A percentile compares a stretch with the other conserved stretches of the same genome.
Conservation (phyloP, 306 rosid genomes). For the Alnus rubra region DNA sequence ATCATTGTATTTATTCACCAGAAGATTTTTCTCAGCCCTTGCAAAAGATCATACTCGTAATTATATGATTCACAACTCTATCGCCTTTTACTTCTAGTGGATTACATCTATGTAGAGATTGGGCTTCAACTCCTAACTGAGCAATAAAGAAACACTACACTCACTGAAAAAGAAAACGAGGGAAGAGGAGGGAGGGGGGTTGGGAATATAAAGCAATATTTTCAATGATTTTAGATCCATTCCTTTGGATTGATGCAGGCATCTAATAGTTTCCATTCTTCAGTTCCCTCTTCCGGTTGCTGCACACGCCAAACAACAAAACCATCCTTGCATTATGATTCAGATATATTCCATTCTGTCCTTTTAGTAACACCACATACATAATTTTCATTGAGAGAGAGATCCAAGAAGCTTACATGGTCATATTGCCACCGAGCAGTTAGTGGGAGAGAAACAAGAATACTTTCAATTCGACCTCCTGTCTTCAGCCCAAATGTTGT, state of each 20-base stretch:
- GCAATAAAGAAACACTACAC: not conserved
- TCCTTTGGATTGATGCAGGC: slow-evolving; percentile 98
- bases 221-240: slow-evolving; percentile 53
- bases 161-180: not conserved
- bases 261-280: slow-evolving; percentile 91
- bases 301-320: slow-evolving; percentile 38
- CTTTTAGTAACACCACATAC: not conserved
- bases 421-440: slow-evolving; percentile 96
- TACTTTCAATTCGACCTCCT: slow-evolving; percentile 97
- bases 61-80: not conserved
- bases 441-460: slow-evolving; percentile 96
- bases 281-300: slow-evolving; percentile 98
- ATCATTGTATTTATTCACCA: not conserved
- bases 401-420: slow-evolving; percentile 59
- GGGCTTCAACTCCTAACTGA: not conserved
- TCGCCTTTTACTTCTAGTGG: not conserved
- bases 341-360: slow-evolving; percentile 6
- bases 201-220: not conserved
- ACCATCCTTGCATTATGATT: slow-evolving; percentile 17
- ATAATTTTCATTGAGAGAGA: slow-evolving; percentile 14
- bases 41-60: not conserved
- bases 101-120: not conserved
- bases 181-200: not conserved
- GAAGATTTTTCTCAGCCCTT: not conserved
- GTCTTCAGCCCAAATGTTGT: slow-evolving; percentile 98